phyloP scores from a whole-genome alignment of 78 protist species.

The Cyanophora paradoxa region DNA sequence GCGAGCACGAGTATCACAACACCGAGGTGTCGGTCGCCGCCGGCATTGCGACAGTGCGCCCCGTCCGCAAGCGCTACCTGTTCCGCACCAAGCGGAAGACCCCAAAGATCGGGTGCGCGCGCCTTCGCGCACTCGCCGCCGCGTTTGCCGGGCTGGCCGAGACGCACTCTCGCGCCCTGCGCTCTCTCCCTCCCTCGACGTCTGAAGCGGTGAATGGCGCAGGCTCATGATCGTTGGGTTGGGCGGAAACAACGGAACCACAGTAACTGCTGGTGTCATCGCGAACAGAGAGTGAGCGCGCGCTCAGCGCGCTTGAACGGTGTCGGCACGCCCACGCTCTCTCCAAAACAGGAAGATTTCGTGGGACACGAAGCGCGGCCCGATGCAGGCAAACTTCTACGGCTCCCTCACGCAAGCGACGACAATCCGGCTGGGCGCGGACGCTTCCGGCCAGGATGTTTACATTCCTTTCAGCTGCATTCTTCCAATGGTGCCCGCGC shows the following conservation, averaged over 20 bases:
- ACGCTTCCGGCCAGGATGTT: slow-evolving; percentile 60
- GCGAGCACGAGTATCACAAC: slow-evolving; percentile 62
- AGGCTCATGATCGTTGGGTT: slow-evolving; percentile 95
- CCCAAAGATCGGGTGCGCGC: slow-evolving; percentile 55
- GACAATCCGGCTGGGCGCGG: slow-evolving; percentile 75
- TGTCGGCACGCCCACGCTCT: too few species aligned
- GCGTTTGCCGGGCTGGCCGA: too few species aligned
- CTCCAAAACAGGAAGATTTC: slow-evolving; percentile 47
- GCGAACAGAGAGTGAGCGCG: slow-evolving; percentile 81
- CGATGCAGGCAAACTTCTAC: slow-evolving; percentile 84
- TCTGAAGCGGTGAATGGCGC: too few species aligned
- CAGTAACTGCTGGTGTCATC: slow-evolving; percentile 82
- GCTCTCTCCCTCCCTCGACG: slow-evolving; percentile 10
- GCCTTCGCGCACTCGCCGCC: too few species aligned
- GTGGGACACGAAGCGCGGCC: slow-evolving; percentile 85
- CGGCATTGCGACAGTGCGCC: slow-evolving; percentile 61
- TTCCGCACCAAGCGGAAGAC: slow-evolving; percentile 46
- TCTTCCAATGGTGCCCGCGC: slow-evolving; percentile 99
- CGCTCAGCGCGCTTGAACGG: too few species aligned
- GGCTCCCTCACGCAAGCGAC: slow-evolving; percentile 92
- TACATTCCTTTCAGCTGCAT: slow-evolving; percentile 73
- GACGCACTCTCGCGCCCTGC: too few species aligned
- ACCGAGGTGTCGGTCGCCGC: slow-evolving; percentile 26
- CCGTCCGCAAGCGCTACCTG: slow-evolving; percentile 12
- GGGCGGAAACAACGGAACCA: slow-evolving; percentile 99